phyloP scores from a whole-genome alignment of 1,139 yeast species.

The Nakaseomyces uthaithaninus region DNA sequence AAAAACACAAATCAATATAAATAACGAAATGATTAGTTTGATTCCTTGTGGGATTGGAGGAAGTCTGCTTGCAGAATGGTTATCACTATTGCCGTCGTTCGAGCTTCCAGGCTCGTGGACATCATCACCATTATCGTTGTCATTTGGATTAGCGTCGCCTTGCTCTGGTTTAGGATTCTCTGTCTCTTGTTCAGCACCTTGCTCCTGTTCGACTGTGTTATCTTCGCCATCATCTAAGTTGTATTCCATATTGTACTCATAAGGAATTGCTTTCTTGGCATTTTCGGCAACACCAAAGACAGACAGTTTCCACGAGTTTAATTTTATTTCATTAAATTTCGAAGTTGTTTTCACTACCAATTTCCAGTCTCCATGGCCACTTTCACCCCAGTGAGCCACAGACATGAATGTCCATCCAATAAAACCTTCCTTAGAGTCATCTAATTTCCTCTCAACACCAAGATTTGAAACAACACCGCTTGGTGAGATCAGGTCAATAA shows the following conservation, averaged over 20 bases:
- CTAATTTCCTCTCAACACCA: conserved; percentile 63
- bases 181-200: background rate
- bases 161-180: background rate
- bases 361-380: conserved; percentile 76
- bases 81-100: conserved; percentile 14
- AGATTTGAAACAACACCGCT: conserved; percentile 62
- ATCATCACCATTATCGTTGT: background rate
- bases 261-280: background rate
- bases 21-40: conserved; percentile 49
- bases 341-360: conserved; percentile 49
- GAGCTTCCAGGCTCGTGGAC: background rate
- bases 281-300: conserved; percentile 67
- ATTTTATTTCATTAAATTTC: conserved; percentile 38
- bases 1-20: conserved; percentile 51
- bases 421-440: conserved; percentile 53
- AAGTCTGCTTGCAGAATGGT: conserved; percentile 20
- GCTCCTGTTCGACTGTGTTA: background rate
- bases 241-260: background rate
- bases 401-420: conserved; percentile 87
- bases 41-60: conserved; percentile 21
- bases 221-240: background rate
- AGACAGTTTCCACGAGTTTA: conserved; percentile 67
- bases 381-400: conserved; percentile 98
- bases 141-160: background rate
- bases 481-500: conserved; percentile 65